Conservation (phyloP, 2,329 filamentous ascomycete species). For the Ascochyta pisi region DNA sequence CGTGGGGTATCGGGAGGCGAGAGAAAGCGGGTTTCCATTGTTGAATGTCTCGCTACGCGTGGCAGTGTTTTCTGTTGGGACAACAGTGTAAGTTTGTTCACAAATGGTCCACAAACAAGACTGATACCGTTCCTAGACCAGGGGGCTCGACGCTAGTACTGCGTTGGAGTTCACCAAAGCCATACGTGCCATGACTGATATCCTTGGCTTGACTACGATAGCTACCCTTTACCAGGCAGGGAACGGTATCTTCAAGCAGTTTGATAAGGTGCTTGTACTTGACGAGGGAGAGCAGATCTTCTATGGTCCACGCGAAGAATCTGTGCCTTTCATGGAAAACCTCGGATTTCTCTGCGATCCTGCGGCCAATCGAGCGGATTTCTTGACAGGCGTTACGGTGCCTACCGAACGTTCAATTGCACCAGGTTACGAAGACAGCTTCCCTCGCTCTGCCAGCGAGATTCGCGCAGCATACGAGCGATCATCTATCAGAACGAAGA, state of each 20-base stretch:
- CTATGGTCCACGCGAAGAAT: conserved; percentile 66
- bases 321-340: conserved; percentile 68
- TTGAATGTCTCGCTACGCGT: conserved; percentile 50
- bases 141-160: conserved; percentile 42
- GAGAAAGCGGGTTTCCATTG: conserved; percentile 64
- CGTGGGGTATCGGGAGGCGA: conserved; percentile 65
- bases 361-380: conserved; percentile 72
- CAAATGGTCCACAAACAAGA: too few species aligned
- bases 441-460: conserved; percentile 23
- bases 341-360: conserved; percentile 70
- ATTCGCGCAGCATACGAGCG: conserved; percentile 52
- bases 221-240: conserved; percentile 61
- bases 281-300: conserved; percentile 78
- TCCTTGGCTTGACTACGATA: conserved; percentile 55
- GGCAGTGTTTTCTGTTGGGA: background rate
- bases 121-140: conserved; percentile 27
- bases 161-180: conserved; percentile 62
- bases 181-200: conserved; percentile 57
- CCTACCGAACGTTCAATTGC: conserved; percentile 32
- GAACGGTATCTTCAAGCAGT: conserved; percentile 43
- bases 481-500: too few species aligned
- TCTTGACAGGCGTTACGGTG: conserved; percentile 72
- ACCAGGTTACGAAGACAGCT: conserved; percentile 25
- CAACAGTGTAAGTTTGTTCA: background rate
- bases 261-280: conserved; percentile 74